Percentiles rank a stretch among this genome's conserved stretches.
These are phyloP conservation scores for Friedmanniomyces simplex DNA, from an alignment of 495 filamentous ascomycete species.

Conservation along the genomic window DNA sequence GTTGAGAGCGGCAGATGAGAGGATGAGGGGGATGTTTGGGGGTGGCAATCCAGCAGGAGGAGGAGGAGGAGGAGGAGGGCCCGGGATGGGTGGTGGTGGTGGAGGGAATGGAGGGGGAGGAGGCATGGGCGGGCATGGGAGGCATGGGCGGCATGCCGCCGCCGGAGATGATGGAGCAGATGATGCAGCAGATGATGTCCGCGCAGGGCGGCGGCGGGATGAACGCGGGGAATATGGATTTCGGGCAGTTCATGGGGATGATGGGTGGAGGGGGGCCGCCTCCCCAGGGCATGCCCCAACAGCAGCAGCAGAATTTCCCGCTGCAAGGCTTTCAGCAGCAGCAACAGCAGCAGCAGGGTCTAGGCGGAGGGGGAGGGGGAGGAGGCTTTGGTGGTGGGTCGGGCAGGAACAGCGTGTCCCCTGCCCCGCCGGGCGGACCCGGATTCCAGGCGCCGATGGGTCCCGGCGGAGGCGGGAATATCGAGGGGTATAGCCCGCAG, in stretches of 20 bases:
- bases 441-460: neutral
- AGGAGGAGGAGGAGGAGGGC: constrained; percentile 24
- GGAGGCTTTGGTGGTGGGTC: constrained; percentile 5
- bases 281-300: neutral
- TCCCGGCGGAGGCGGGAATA: constrained; percentile 4
- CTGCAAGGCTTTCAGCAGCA: constrained; percentile 4
- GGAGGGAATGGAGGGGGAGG: constrained; percentile 40
- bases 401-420: neutral
- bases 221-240: constrained; percentile 69
- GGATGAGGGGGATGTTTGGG: constrained; percentile 73
- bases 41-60: constrained; percentile 45
- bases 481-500: constrained; percentile 17
- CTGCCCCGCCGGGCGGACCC: constrained; percentile 1
- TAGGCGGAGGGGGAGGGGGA: too few relatives aligned
- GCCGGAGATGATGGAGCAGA: constrained; percentile 35
- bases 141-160: constrained; percentile 23
- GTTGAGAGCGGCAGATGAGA: constrained; percentile 77
- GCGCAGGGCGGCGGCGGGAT: constrained; percentile 45
- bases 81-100: constrained; percentile 47
- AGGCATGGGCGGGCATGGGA: constrained; percentile 38
- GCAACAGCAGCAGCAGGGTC: constrained; percentile 6
- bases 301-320: neutral
- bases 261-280: constrained; percentile 16
- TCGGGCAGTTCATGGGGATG: constrained; percentile 26
- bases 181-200: constrained; percentile 75